Evolutionary conservation across 1,284 basidiomycete species (phyloP).

Genomic region (Entoloma clypeatum): DNA sequence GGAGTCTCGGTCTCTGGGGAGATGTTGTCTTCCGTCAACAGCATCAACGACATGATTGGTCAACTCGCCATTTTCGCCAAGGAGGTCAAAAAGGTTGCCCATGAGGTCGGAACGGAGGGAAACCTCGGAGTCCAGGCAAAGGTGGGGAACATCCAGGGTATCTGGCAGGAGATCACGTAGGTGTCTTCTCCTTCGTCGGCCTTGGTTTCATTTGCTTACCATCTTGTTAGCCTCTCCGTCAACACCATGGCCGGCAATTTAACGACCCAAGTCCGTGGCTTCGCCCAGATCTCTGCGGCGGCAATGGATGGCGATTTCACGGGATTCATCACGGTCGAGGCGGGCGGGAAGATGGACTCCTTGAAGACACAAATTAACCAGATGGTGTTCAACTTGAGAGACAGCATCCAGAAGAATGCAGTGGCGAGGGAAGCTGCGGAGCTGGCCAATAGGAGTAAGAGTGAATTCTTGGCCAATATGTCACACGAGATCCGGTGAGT

Average conservation of each 20-base stretch:
- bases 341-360: constrained; percentile 98
- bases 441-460: constrained; percentile 93
- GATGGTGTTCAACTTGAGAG: constrained; percentile 98
- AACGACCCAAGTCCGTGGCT: constrained; percentile 97
- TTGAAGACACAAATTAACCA: constrained; percentile 99
- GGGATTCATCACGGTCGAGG: constrained; percentile 98
- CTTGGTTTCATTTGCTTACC: constrained; percentile 10
- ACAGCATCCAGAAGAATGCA: constrained; percentile 98
- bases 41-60: too few species aligned
- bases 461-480: constrained; percentile 98
- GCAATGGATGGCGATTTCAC: constrained; percentile 99
- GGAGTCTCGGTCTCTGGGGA: constrained; percentile 93
- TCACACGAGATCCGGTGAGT: constrained; percentile 89
- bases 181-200: constrained; percentile 31
- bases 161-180: constrained; percentile 97
- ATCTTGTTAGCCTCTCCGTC: constrained; percentile 63
- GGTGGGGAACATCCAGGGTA: constrained; percentile 94
- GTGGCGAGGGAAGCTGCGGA: constrained; percentile 97
- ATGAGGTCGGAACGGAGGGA: constrained; percentile 93
- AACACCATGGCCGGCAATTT: constrained; percentile 96
- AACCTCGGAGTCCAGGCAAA: constrained; percentile 97
- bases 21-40: constrained; percentile 89
- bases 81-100: constrained; percentile 93
- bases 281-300: constrained; percentile 97
- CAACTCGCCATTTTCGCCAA: too few species aligned